Base-by-base conservation (phyloP, 73 alveolate genomes). In the Symbiodinium natans region DNA sequence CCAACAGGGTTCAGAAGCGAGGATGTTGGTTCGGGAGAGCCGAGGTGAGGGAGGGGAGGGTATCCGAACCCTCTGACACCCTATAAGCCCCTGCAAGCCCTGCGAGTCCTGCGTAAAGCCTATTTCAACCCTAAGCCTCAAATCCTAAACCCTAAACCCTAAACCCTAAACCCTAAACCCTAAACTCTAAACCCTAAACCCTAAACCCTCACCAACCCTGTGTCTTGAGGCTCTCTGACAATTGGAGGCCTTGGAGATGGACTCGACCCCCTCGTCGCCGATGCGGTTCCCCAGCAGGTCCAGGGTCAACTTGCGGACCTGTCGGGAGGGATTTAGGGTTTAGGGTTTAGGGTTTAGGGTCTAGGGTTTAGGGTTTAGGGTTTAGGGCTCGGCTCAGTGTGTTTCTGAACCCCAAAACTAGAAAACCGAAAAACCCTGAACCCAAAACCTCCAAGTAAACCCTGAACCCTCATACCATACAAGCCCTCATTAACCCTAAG, bases 211-310 rank as follows among this genome's bases (percentile, higher is more conserved):
- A 56, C n/a, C n/a, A 56, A 21, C 74, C 33, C 31, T 56, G 15
- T 2, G 15, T 4, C 74, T 21, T 56, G 31, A 56, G 74, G 5
- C 74, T n/a, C 39, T 68, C 40, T n/a, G 41, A 36, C 52, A 87
- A 27, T 10, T 48, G 29, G 75, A 5, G 71, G 41, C 95, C 95
- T 88, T 88, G 43, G 95, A 88, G 71, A 88, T 63, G 71, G 74
- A 9, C 13, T 88, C 95, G 34, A 88, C 33, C 19, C 95, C 95
- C 36, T 88, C 95, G 42, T 59, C 95, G 9, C 95, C 95, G 31
- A 88, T 75, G 25, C 75, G 31, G 86, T 88, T 88, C 86, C 95
- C 95, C 43, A 63, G 46, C 31, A 88, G 86, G 36, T 88, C 95
- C 86, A 88, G 43, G 23, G 95, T 59, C 43, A 88, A 59, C 54